Evolutionary conservation across 225 moss, liverwort and hornwort genomes (phyloP).

Genomic region (Marchantia polymorpha): DNA sequence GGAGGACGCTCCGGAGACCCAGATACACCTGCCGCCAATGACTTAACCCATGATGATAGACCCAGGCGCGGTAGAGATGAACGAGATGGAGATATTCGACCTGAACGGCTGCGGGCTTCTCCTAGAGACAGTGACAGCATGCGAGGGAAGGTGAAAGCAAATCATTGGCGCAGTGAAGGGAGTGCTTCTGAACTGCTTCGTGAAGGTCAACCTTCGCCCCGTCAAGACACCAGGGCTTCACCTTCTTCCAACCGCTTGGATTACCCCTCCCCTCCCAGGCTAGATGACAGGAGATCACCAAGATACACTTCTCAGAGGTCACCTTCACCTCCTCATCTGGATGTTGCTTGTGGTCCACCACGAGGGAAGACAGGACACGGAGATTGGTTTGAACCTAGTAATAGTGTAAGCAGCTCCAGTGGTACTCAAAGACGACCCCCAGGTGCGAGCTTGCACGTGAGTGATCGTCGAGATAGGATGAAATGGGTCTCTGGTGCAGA

Average conservation of each 20-base stretch:
- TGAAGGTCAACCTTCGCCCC: constrained; percentile 37
- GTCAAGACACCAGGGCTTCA: constrained; percentile 33
- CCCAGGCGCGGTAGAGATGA: constrained; percentile 40
- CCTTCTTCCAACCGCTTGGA: constrained; percentile 38
- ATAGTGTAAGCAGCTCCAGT: constrained; percentile 40
- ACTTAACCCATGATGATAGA: constrained; percentile 27
- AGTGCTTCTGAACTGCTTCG: constrained; percentile 14
- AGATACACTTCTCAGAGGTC: constrained; percentile 34
- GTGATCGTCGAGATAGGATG: constrained; percentile 39
- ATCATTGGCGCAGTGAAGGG: constrained; percentile 29
- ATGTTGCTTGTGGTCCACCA: constrained; percentile 25
- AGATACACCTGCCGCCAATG: constrained; percentile 20
- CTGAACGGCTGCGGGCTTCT: constrained; percentile 28
- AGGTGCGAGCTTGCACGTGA: constrained; percentile 9
- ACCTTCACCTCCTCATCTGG: constrained; percentile 33
- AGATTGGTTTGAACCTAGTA: constrained; percentile 44
- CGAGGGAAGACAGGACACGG: constrained; percentile 32
- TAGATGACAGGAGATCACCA: constrained; percentile 41
- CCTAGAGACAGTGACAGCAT: constrained; percentile 34
- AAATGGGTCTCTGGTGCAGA: constrained; percentile 37
- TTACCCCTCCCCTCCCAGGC: constrained; percentile 31
- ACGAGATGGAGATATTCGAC: constrained; percentile 28
- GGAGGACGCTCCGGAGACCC: constrained; percentile 28
- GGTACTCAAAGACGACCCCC: constrained; percentile 38
- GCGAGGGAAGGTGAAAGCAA: constrained; percentile 24